Base-by-base conservation (phyloP, 2,329 filamentous ascomycete genomes). In the Lizonia empirigonia region DNA sequence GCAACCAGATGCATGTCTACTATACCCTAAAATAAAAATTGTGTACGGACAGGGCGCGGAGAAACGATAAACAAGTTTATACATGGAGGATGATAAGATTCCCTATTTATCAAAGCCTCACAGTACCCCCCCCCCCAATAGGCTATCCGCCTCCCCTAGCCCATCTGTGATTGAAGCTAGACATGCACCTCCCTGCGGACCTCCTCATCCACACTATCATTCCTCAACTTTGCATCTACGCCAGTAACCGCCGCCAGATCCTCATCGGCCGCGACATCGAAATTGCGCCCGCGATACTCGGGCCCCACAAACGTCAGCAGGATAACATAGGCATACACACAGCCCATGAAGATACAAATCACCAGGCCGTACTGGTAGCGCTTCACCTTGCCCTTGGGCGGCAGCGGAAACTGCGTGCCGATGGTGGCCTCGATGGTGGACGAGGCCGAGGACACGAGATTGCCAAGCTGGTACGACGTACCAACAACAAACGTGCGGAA, bases 331-430 rank as follows among this genome's bases (percentile, higher is more conserved):
- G 75, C 82, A 62, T 78, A 96, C 1, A 95, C 90, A 60, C 87
- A 91, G 1, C 81, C 91, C 88, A 96, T 91, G 74, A 96, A 96
- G 66, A 95, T 94, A 67, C 87, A 90, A 58, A 96, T 93, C 8
- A 95, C 90, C 62, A 86, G 86, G 30, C 90, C 90, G 61, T 95
- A 95, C 15, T 79, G 70, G 1, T 80, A 73, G 20, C 73, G 58
- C 42, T 57, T 59, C 0, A 63, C 55, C 13, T 59, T 59, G 20
- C 65, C 69, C 61, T 72, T 81, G 0, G 82, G 76, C 0, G 85
- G 78, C 3, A 95, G 79, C 0, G 89, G 89, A 70, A 90, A 94
- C 1, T 78, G 76, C 72, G 91, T 87, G 27, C 89, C 89, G 29
- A 91, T 85, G 0, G 83, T 87, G 1, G 87, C 82, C 70, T 93